Conservation (phyloP, 352 stramenopile species). For the Blastocystis sp. region DNA sequence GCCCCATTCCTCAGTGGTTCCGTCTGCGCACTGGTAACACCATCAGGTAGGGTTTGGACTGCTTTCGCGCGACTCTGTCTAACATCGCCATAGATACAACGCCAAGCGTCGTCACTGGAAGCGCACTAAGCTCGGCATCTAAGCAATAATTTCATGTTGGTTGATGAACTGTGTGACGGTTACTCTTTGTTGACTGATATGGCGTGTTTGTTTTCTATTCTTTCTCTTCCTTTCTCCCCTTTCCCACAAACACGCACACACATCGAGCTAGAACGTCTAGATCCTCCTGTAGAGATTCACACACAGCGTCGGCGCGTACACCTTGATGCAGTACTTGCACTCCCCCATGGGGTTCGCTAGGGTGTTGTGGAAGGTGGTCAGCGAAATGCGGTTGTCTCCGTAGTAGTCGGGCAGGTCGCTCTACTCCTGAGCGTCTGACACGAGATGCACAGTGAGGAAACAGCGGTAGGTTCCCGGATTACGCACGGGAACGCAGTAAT, state of each 20-base stretch:
- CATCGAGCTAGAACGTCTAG: background rate
- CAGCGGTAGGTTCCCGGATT: slow-evolving; percentile 55
- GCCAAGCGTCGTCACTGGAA: slow-evolving; percentile 98
- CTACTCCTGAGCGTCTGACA: background rate
- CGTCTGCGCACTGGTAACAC: slow-evolving; percentile 97
- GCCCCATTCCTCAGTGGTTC: slow-evolving; percentile 98
- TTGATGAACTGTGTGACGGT: slow-evolving; percentile 57
- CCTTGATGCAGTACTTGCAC: slow-evolving; percentile 43
- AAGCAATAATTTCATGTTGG: slow-evolving; percentile 76
- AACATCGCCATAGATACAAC: slow-evolving; percentile 87
- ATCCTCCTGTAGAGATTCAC: slow-evolving; percentile 62
- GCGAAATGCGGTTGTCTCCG: slow-evolving; percentile 48
- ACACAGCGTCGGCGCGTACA: slow-evolving; percentile 45
- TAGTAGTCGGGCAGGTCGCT: slow-evolving; percentile 63
- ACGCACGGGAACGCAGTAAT: slow-evolving; percentile 68
- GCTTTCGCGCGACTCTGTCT: background rate
- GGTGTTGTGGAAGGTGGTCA: slow-evolving; percentile 24
- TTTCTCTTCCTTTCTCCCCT: background rate
- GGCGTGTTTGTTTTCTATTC: slow-evolving; percentile 47
- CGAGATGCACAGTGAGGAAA: slow-evolving; percentile 47
- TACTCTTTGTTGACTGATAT: slow-evolving; percentile 56
- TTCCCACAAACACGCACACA: background rate
- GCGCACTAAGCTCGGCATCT: slow-evolving; percentile 99
- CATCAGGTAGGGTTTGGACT: slow-evolving; percentile 80
- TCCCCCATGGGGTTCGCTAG: background rate